Percentiles rank a stretch among this genome's conserved stretches.
Conservation (phyloP, 1,284 basidiomycete genomes). For the Meira miltonrushii region DNA sequence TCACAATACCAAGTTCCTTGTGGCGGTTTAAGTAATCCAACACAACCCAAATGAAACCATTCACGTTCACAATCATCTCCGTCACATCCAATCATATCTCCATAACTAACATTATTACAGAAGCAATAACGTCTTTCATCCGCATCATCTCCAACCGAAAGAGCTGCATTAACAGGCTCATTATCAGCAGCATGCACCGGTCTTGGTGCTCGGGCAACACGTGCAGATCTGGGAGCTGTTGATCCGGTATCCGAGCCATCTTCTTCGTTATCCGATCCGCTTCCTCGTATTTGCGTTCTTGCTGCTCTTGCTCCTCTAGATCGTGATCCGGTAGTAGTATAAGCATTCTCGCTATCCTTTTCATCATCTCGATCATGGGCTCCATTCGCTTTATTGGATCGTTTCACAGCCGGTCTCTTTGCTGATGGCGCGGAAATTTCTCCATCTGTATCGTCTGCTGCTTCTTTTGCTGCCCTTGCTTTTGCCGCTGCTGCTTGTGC, state of each 20-base stretch:
- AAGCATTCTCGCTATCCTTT: not conserved
- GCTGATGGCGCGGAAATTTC: not conserved
- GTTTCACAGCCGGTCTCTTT: not conserved
- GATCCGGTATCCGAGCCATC: slow-evolving; percentile 17
- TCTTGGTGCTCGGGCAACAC: slow-evolving; percentile 12
- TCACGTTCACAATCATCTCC: slow-evolving; percentile 78
- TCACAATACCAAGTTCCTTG: slow-evolving; percentile 69
- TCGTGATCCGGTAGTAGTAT: not conserved
- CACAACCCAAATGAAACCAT: slow-evolving; percentile 81
- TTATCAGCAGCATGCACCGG: not conserved
- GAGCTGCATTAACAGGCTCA: not conserved
- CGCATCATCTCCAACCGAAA: slow-evolving; percentile 26
- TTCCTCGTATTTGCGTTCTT: not conserved
- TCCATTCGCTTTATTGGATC: not conserved
- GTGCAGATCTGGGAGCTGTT: slow-evolving; percentile 16
- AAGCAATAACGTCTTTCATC: slow-evolving; percentile 75
- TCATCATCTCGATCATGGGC: too few species aligned
- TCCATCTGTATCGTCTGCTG: not conserved
- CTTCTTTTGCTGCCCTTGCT: not conserved
- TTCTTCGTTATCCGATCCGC: slow-evolving; percentile 21
- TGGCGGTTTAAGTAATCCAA: slow-evolving; percentile 62
- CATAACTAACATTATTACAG: slow-evolving; percentile 79
- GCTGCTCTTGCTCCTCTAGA: not conserved
- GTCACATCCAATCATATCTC: slow-evolving; percentile 97
- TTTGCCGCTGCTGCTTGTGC: slow-evolving; percentile 3